Base-by-base conservation (phyloP, 257 asterid species). In the Voacanga thouarsii region DNA sequence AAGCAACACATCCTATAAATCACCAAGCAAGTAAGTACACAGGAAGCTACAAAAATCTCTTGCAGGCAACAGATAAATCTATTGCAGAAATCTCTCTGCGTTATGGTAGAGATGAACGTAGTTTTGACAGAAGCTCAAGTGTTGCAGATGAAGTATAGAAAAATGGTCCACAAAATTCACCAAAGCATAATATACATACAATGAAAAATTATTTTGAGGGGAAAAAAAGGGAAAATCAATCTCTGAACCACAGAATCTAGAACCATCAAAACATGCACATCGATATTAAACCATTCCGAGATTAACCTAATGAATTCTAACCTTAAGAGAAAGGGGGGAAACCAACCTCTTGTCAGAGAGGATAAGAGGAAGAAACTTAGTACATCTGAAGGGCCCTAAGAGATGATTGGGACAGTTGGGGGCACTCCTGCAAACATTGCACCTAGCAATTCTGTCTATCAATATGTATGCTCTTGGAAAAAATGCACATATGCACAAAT, bases 1-100 rank as follows among this genome's bases (percentile, higher is more conserved):
- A 23, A 96, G 89, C 81, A 96, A 74, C 80, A 96, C 99, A 84
- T 96, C 99, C 99, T 96, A 90, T 57, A 78, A n/a, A 45, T 44
- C 49, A 64, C 64, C 39, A 51, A 74, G 18, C 65, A 41, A 72
- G 74, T 76, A 53, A 74, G 77, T 39, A 57, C 30, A 72, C 39
- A 55, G 56, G 11, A 6, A 49, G 59, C 16, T n/a, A 59, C 61
- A 33, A 59, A 60, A 45, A 71, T 50, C 51, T 67, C 18, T 67
- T 16, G 50, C 26, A 67, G 72, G 72, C 5, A 67, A 39, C 16
- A 6, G 15, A 16, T 39, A 39, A 67, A 19, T 30, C 72, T 8
- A 9, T 19, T 18, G 28, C 45, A 37, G n/a, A 19, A 65, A 30
- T n/a, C n/a, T n/a, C n/a, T n/a, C n/a, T n/a, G n/a, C n/a, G n/a